Evolutionary conservation across 768 basidiomycete genomes (phyloP).

Genomic region (Lepiota subincarnata): DNA sequence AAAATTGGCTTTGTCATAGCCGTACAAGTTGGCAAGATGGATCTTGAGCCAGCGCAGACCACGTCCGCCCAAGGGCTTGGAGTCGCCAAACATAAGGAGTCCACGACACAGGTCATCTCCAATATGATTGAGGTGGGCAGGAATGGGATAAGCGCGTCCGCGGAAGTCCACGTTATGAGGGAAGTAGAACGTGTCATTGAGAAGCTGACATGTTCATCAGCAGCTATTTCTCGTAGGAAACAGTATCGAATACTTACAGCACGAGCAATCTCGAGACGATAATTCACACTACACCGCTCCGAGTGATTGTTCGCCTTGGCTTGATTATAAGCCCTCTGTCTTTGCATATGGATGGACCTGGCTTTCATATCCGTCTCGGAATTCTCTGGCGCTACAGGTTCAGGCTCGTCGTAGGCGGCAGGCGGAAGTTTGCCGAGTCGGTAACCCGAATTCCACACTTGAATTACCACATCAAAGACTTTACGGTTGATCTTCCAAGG

Average conservation of each 20-base stretch:
- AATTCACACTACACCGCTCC: constrained; percentile 89
- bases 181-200: constrained; percentile 83
- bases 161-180: constrained; percentile 98
- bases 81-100: constrained; percentile 76
- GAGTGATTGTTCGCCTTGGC: constrained; percentile 80
- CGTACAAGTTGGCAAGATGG: constrained; percentile 89
- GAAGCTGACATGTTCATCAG: constrained; percentile 48
- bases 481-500: constrained; percentile 86
- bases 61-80: constrained; percentile 73
- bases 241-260: constrained; percentile 50
- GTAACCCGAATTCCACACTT: constrained; percentile 86
- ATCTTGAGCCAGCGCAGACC: constrained; percentile 95
- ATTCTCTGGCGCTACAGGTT: constrained; percentile 53
- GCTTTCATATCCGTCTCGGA: constrained; percentile 46
- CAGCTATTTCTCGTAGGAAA: not conserved
- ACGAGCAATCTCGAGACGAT: constrained; percentile 93
- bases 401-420: constrained; percentile 55
- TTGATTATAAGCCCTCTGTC: constrained; percentile 52
- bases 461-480: constrained; percentile 69
- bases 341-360: constrained; percentile 49
- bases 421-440: constrained; percentile 84
- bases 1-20: constrained; percentile 92
- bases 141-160: constrained; percentile 94
- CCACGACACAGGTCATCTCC: constrained; percentile 93
- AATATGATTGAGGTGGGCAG: constrained; percentile 92